These are phyloP conservation scores for Claviceps purpurea DNA, from an alignment of 2,329 filamentous ascomycete species.

Conservation along the genomic window DNA sequence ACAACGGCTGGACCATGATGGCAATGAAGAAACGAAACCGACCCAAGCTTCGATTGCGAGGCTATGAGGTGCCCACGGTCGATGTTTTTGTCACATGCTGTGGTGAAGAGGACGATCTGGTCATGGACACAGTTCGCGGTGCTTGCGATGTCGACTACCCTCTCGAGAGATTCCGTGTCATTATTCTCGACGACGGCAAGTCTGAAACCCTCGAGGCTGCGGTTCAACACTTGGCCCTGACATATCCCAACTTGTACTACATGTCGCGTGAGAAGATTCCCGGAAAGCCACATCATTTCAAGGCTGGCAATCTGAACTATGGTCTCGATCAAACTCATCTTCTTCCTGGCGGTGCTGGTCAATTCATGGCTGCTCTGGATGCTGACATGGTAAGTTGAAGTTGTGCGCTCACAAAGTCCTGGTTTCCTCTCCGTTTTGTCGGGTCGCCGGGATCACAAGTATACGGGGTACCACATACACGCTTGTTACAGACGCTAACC, in stretches of 20 bases:
- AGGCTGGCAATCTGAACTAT: slow-evolving; percentile 52
- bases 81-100: slow-evolving; percentile 46
- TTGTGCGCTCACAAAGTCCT: neutral
- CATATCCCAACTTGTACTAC: slow-evolving; percentile 38
- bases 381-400: slow-evolving; percentile 42
- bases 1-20: slow-evolving; percentile 45
- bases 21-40: slow-evolving; percentile 39
- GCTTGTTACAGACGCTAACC: too few species aligned
- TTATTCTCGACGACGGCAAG: slow-evolving; percentile 42
- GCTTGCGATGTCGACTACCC: slow-evolving; percentile 44
- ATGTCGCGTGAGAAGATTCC: slow-evolving; percentile 35
- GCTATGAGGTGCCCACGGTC: slow-evolving; percentile 36
- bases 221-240: slow-evolving; percentile 22
- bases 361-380: slow-evolving; percentile 50
- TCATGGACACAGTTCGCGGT: slow-evolving; percentile 43
- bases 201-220: slow-evolving; percentile 28
- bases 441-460: too few species aligned
- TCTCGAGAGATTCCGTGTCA: slow-evolving; percentile 34
- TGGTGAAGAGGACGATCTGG: slow-evolving; percentile 40
- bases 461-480: too few species aligned
- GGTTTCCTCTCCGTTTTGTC: neutral
- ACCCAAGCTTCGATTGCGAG: slow-evolving; percentile 38
- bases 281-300: slow-evolving; percentile 42
- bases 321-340: slow-evolving; percentile 35
- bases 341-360: slow-evolving; percentile 40